Evolutionary conservation across 1,284 basidiomycete species (phyloP).

Genomic region (Sanghuangporus baumii): DNA sequence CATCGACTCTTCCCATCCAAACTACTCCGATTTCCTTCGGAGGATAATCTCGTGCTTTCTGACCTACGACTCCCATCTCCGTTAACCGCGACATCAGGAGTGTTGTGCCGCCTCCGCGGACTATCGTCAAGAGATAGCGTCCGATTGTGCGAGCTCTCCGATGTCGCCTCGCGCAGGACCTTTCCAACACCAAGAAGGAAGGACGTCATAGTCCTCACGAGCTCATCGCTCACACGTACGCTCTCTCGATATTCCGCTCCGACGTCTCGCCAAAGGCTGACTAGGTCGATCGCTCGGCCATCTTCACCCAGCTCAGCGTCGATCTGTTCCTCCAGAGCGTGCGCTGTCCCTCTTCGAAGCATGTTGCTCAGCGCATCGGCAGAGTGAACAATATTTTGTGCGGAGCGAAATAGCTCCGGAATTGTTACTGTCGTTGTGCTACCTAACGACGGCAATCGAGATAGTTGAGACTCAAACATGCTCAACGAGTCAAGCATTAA

Average conservation of each 20-base stretch:
- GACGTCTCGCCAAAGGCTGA: slow-evolving; percentile 59
- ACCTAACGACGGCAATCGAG: slow-evolving; percentile 42
- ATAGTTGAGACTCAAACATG: slow-evolving; percentile 63
- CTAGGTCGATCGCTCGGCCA: slow-evolving; percentile 32
- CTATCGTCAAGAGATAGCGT: slow-evolving; percentile 39
- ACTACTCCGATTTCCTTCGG: slow-evolving; percentile 45
- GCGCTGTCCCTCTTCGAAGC: slow-evolving; percentile 46
- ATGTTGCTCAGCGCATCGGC: slow-evolving; percentile 60
- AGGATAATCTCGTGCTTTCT: slow-evolving; percentile 26
- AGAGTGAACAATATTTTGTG: slow-evolving; percentile 56
- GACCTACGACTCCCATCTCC: slow-evolving; percentile 25
- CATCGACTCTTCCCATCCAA: slow-evolving; percentile 52
- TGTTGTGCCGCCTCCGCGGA: slow-evolving; percentile 21
- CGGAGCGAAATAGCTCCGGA: slow-evolving; percentile 51
- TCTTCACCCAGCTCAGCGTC: slow-evolving; percentile 60
- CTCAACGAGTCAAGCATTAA: slow-evolving; percentile 62
- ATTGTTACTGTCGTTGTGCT: slow-evolving; percentile 35
- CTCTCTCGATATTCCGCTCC: slow-evolving; percentile 67
- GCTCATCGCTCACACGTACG: slow-evolving; percentile 65
- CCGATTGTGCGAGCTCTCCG: slow-evolving; percentile 28
- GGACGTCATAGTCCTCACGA: slow-evolving; percentile 66
- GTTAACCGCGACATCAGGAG: slow-evolving; percentile 22
- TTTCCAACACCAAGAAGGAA: slow-evolving; percentile 68
- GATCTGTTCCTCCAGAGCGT: slow-evolving; percentile 64
- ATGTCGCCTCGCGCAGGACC: slow-evolving; percentile 52